phyloP scores from a whole-genome alignment of 2,329 filamentous ascomycete genomes.

The Alternaria arborescens region DNA sequence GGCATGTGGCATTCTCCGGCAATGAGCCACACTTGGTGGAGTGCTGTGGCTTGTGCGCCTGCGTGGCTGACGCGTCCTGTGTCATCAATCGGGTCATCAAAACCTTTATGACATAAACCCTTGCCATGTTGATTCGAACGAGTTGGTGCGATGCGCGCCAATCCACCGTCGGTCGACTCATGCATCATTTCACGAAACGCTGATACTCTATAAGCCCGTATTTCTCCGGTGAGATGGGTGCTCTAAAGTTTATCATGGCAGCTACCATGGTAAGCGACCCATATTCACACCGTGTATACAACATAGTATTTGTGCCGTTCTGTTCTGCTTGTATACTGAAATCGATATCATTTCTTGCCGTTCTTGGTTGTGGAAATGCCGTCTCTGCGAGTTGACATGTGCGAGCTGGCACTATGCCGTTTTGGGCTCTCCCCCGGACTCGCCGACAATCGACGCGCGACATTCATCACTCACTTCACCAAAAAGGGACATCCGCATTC shows the following conservation, averaged over 20 bases:
- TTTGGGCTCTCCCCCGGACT: constrained; percentile 13
- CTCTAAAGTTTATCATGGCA: background rate
- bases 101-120: background rate
- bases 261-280: background rate
- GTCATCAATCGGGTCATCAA: constrained; percentile 2
- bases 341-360: background rate
- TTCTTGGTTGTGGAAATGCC: background rate
- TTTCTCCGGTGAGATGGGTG: constrained; percentile 1
- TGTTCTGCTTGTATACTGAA: background rate
- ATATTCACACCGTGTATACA: background rate
- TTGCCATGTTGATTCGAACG: background rate
- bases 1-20: constrained; percentile 3
- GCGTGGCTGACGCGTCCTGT: constrained; percentile 5
- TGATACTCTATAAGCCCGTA: background rate
- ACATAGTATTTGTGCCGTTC: background rate
- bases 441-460: constrained; percentile 13
- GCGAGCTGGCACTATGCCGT: constrained; percentile 3
- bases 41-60: constrained; percentile 13
- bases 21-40: constrained; percentile 16
- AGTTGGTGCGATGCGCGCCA: background rate
- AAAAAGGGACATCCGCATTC: constrained; percentile 9
- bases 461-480: constrained; percentile 11
- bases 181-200: background rate
- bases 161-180: background rate
- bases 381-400: constrained; percentile 1